Percentiles rank a stretch among this genome's conserved stretches.
These are phyloP conservation scores for Wickerhamiella brachini DNA, from an alignment of 805 yeast genomes.

Conservation along the genomic window DNA sequence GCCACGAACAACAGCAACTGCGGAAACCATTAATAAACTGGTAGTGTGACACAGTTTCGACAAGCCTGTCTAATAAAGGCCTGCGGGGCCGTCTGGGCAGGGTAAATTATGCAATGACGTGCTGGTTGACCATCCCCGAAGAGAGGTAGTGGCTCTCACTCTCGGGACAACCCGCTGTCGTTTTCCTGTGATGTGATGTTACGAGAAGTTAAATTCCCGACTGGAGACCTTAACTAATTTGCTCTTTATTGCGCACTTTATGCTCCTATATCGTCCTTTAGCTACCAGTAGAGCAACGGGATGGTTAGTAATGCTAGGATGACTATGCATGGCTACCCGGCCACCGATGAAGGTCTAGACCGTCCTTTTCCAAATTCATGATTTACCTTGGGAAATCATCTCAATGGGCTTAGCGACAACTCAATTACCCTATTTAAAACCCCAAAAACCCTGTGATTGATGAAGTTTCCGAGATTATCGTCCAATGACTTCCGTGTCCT, in stretches of 20 bases:
- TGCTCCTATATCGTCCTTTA: too few species aligned
- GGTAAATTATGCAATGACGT: not conserved
- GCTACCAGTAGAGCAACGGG: not conserved
- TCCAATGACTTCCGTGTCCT: not conserved
- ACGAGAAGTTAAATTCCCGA: not conserved
- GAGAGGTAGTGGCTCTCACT: too few species aligned
- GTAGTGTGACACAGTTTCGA: not conserved
- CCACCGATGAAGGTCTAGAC: not conserved
- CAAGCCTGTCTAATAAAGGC: not conserved
- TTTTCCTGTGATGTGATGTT: not conserved
- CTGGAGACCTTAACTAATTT: not conserved
- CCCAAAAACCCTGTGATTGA: too few species aligned
- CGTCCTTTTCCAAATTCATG: not conserved
- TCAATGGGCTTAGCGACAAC: too few species aligned
- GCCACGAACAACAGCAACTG: constrained; percentile 93
- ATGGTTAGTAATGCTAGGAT: not conserved
- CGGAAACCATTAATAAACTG: constrained; percentile 14
- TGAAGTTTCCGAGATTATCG: too few species aligned
- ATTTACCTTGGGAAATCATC: too few species aligned
- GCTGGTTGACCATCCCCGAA: too few species aligned
- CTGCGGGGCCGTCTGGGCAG: not conserved
- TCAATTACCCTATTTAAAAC: not conserved
- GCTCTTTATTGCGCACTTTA: not conserved
- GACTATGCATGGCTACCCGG: not conserved
- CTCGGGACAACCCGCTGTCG: not conserved